These are phyloP conservation scores for Ophiostoma sp. DNA, from an alignment of 2,329 filamentous ascomycete species.

Conservation along the genomic window DNA sequence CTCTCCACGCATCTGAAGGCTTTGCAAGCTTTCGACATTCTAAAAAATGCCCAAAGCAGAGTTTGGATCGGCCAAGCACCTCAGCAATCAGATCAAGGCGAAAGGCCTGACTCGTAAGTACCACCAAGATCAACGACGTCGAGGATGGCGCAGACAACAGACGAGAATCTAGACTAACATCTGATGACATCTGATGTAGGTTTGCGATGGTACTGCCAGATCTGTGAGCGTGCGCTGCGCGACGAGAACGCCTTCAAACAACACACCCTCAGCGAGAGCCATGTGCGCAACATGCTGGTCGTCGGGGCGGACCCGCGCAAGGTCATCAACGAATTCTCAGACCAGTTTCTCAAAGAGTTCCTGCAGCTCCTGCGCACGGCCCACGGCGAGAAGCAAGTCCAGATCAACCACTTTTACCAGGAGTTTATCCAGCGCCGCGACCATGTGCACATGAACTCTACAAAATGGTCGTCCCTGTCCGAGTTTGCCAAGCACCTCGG, in stretches of 20 bases:
- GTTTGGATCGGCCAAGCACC: slow-evolving; percentile 81
- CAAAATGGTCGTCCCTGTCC: slow-evolving; percentile 79
- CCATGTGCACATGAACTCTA: slow-evolving; percentile 91
- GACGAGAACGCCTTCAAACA: slow-evolving; percentile 91
- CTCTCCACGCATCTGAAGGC: too few species aligned
- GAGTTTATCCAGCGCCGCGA: slow-evolving; percentile 75
- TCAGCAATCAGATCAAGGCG: slow-evolving; percentile 85
- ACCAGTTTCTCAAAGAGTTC: slow-evolving; percentile 76
- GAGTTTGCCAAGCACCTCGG: slow-evolving; percentile 87
- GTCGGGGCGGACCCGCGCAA: slow-evolving; percentile 84
- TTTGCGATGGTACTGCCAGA: slow-evolving; percentile 85
- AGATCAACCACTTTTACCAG: slow-evolving; percentile 92
- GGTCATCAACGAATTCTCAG: slow-evolving; percentile 73
- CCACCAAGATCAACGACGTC: neutral
- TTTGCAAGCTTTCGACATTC: neutral
- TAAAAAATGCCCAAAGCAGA: slow-evolving; percentile 78
- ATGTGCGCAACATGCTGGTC: slow-evolving; percentile 82
- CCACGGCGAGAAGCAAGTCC: slow-evolving; percentile 84
- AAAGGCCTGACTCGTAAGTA: slow-evolving; percentile 47
- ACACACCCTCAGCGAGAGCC: slow-evolving; percentile 77
- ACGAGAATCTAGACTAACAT: slow-evolving; percentile 28
- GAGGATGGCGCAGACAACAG: neutral
- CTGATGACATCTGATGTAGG: slow-evolving; percentile 44
- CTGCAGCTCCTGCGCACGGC: slow-evolving; percentile 68
- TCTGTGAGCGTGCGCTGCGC: slow-evolving; percentile 65